Percentiles rank a stretch among this genome's conserved stretches.
phyloP scores from a whole-genome alignment of 257 asterid genomes.

The Solanum appendiculatum region DNA sequence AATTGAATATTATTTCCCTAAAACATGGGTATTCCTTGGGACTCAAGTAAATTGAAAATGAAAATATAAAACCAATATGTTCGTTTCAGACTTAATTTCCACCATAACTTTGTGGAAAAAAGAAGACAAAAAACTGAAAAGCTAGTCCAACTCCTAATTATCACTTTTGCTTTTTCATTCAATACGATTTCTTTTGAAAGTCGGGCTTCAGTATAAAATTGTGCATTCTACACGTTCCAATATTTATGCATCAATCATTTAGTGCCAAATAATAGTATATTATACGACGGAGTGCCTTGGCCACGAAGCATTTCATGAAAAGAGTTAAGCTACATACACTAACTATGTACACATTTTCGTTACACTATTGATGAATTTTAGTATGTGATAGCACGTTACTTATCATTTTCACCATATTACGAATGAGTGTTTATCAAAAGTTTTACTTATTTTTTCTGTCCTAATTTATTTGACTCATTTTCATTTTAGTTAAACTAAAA shows the following conservation, averaged over 20 bases:
- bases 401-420: not conserved
- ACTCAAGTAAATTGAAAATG: not conserved
- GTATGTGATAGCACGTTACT: not conserved
- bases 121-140: not conserved
- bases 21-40: not conserved
- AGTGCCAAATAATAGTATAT: not conserved
- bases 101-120: not conserved
- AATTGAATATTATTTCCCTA: not conserved
- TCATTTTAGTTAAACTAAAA: not conserved
- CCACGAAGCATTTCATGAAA: not conserved
- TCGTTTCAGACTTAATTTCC: not conserved
- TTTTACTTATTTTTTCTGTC: not conserved
- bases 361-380: not conserved
- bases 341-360: not conserved
- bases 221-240: not conserved
- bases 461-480: not conserved
- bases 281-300: not conserved
- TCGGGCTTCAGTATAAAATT: not conserved
- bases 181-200: not conserved
- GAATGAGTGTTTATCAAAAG: not conserved
- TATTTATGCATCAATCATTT: not conserved
- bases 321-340: not conserved
- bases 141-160: not conserved
- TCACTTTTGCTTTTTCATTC: not conserved
- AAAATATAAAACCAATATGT: not conserved